Evolutionary conservation across 148 eudicot species (phyloP), one percentile per base, ranked within the genome.

Genomic region (Silene conica): DNA sequence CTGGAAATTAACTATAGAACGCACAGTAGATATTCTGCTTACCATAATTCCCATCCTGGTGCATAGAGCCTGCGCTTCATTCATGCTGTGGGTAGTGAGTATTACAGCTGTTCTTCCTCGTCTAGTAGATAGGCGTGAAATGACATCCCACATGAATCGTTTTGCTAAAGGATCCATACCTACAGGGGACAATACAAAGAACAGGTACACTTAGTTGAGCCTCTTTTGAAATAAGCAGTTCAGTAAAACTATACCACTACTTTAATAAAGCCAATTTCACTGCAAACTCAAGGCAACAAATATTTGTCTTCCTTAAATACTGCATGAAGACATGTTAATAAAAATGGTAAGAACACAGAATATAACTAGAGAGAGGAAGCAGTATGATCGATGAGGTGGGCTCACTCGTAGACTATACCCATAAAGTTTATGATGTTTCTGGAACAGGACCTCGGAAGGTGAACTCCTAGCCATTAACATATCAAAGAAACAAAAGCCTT

Each of bases 131-230:
- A 95, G 72, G 70, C 88, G 92, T 23, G 97, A 90, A 81, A 95
- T 92, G 63, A 95, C 97, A 80, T 92, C 96, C 98, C 98, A 95
- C 98, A 95, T 95, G 82, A 95, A 95, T 70, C 98, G 79, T 82
- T 95, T 95, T 38, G 98, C 98, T 82, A 95, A 85, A 52, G 98
- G 98, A 87, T 95, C 98, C 98, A 95, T 95, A 61, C 98, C 98
- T 95, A 74, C 48, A 75, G 67, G 59, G 43, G 69, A 65, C 68
- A 73, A 19, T 22, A 66, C 41, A 2, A 11, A 5, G 55, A 38
- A 57, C 45, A 76, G 41, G 45, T 22, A 58, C 67, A 41, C 34
- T 31, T 31, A 31, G 34, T 31, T 31, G 34, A 31, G 34, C 34
- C 34, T 31, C 34, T 31, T 31, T 31, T 31, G 9, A 41, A 13